Conservation (phyloP, 441 rosid genomes). For the Corymbia calophylla region DNA sequence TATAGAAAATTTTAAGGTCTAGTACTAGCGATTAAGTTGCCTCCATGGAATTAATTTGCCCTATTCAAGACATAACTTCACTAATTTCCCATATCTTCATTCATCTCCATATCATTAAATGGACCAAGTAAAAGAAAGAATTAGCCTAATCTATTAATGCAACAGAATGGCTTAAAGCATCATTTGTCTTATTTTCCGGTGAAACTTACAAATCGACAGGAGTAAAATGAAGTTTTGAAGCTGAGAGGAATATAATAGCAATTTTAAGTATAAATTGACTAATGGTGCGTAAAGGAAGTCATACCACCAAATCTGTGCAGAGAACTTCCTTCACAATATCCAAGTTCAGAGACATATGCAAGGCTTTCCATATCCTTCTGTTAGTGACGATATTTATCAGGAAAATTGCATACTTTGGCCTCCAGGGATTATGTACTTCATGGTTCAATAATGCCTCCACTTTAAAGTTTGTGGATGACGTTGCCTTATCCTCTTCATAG, state of each 20-base stretch:
- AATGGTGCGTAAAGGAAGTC: neutral
- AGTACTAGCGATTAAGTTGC: fast-evolving
- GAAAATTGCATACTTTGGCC: conserved; percentile 20
- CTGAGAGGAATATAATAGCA: neutral
- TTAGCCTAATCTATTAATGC: neutral
- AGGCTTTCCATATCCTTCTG: conserved; percentile 44
- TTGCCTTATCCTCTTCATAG: conserved; percentile 5
- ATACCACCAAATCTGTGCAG: conserved; percentile 24
- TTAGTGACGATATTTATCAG: conserved; percentile 31
- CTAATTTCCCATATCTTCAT: neutral
- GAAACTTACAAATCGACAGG: neutral
- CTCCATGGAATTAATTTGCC: neutral
- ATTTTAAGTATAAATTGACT: neutral
- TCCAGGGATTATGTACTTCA: neutral
- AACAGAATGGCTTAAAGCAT: neutral
- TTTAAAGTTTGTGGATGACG: conserved; percentile 7
- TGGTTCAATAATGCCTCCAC: conserved; percentile 6
- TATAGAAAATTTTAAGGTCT: neutral
- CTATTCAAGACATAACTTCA: neutral
- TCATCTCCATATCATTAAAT: neutral
- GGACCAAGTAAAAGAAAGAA: neutral
- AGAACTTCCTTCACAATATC: conserved; percentile 27
- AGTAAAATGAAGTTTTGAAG: neutral
- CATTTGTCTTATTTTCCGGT: neutral
- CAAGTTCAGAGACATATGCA: conserved; percentile 18